Conservation (phyloP, 352 stramenopile genomes). For the Thraustochytrium aureum region DNA sequence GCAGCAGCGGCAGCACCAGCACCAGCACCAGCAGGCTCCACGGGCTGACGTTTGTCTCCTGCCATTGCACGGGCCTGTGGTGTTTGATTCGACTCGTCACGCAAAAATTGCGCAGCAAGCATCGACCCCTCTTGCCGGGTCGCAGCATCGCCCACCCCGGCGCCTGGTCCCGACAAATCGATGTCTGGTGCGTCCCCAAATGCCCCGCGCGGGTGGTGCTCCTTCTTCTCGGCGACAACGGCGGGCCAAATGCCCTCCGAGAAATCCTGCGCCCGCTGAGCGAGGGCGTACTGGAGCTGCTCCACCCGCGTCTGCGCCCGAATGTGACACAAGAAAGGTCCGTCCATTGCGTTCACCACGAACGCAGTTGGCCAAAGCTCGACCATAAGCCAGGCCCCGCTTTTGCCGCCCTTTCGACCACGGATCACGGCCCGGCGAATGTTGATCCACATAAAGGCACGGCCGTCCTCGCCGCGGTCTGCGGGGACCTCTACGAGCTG, state of each 20-base stretch:
- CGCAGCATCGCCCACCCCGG: too few relatives aligned
- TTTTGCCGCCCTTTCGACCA: neutral
- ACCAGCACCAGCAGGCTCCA: too few relatives aligned
- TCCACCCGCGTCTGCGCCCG: slow-evolving; percentile 26
- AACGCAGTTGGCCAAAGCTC: slow-evolving; percentile 47
- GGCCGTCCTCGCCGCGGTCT: neutral
- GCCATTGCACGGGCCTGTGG: too few relatives aligned
- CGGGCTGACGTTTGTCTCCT: too few relatives aligned
- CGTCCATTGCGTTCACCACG: neutral
- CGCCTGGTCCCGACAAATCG: too few relatives aligned
- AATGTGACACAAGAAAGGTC: neutral
- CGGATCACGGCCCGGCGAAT: slow-evolving; percentile 18
- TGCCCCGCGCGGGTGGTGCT: too few relatives aligned
- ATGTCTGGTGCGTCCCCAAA: too few relatives aligned
- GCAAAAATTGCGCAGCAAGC: too few relatives aligned
- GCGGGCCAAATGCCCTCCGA: neutral
- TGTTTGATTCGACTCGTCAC: too few relatives aligned
- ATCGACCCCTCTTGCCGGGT: too few relatives aligned
- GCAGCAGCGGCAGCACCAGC: too few relatives aligned
- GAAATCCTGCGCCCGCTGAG: neutral
- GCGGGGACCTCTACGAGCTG: slow-evolving; percentile 25
- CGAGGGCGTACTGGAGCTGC: slow-evolving; percentile 37
- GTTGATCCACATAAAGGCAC: slow-evolving; percentile 35
- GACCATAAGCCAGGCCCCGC: slow-evolving; percentile 14
- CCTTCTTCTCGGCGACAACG: too few relatives aligned